Conservation (phyloP, 2,329 filamentous ascomycete species). For the Teratosphaeria epicoccoides region DNA sequence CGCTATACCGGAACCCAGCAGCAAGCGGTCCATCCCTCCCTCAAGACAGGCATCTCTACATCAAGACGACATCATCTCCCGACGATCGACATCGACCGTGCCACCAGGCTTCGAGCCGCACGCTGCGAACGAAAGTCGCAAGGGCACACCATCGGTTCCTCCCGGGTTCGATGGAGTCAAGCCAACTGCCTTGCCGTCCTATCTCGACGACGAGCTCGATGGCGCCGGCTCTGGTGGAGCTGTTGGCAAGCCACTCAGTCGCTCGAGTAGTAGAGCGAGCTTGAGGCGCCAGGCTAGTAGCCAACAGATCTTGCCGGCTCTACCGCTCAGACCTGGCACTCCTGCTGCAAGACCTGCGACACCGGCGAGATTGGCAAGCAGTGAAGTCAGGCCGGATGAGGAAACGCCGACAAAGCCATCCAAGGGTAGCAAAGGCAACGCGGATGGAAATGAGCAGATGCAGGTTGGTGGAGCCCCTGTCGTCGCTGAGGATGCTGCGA, state of each 20-base stretch:
- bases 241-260: slow-evolving; percentile 16
- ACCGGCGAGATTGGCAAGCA: slow-evolving; percentile 5
- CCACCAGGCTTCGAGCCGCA: slow-evolving; percentile 27
- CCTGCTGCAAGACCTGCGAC: slow-evolving; percentile 18
- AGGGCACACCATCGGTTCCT: slow-evolving; percentile 36
- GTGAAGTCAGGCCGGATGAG: neutral
- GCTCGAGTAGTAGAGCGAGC: slow-evolving; percentile 27
- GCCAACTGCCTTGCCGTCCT: slow-evolving; percentile 6
- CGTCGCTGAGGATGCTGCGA: slow-evolving; percentile 1
- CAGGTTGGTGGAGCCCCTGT: neutral
- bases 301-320: slow-evolving; percentile 26
- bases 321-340: slow-evolving; percentile 32
- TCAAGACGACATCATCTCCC: slow-evolving; percentile 16
- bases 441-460: slow-evolving; percentile 1
- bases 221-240: neutral
- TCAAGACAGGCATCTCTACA: slow-evolving; percentile 18
- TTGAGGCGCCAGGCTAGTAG: slow-evolving; percentile 17
- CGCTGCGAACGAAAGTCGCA: slow-evolving; percentile 27
- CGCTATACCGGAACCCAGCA: slow-evolving; percentile 5
- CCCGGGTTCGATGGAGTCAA: slow-evolving; percentile 30
- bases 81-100: slow-evolving; percentile 25
- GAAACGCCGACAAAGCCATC: slow-evolving; percentile 12
- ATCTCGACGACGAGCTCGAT: slow-evolving; percentile 6
- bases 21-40: slow-evolving; percentile 5
- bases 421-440: slow-evolving; percentile 11